Evolutionary conservation across 2,329 filamentous ascomycete genomes (phyloP).

Genomic region (Fusarium neocosmosporiellum): DNA sequence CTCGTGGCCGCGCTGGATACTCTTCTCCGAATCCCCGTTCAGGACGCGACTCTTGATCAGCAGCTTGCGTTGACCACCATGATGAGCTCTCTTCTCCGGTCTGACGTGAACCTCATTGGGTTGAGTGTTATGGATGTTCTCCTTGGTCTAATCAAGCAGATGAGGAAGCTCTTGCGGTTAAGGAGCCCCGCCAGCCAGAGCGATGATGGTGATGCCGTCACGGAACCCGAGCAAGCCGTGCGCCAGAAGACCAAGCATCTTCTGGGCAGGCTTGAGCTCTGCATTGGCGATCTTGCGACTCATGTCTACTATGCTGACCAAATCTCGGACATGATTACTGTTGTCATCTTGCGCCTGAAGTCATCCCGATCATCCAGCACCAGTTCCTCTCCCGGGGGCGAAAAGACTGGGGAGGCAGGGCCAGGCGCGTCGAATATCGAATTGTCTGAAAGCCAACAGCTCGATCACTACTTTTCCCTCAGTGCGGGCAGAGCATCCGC

Average conservation of each 20-base stretch:
- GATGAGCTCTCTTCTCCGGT: conserved; percentile 84
- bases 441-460: conserved; percentile 56
- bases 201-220: conserved; percentile 50
- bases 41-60: conserved; percentile 76
- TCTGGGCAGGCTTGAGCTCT: conserved; percentile 77
- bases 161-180: conserved; percentile 80
- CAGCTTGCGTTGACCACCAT: conserved; percentile 82
- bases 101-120: conserved; percentile 92
- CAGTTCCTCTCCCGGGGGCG: conserved; percentile 57
- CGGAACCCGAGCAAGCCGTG: conserved; percentile 46
- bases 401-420: conserved; percentile 58
- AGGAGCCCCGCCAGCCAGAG: conserved; percentile 52
- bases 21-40: conserved; percentile 74
- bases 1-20: conserved; percentile 84
- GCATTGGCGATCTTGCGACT: conserved; percentile 90
- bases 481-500: conserved; percentile 71
- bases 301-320: conserved; percentile 98
- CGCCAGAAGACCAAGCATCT: conserved; percentile 70
- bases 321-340: conserved; percentile 91
- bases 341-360: conserved; percentile 82
- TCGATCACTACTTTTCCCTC: conserved; percentile 65
- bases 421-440: conserved; percentile 52
- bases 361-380: conserved; percentile 63
- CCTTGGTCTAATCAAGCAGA: conserved; percentile 84
- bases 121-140: conserved; percentile 96